phyloP scores from a whole-genome alignment of 2,329 filamentous ascomycete species.

The Ophiostoma populinum region DNA sequence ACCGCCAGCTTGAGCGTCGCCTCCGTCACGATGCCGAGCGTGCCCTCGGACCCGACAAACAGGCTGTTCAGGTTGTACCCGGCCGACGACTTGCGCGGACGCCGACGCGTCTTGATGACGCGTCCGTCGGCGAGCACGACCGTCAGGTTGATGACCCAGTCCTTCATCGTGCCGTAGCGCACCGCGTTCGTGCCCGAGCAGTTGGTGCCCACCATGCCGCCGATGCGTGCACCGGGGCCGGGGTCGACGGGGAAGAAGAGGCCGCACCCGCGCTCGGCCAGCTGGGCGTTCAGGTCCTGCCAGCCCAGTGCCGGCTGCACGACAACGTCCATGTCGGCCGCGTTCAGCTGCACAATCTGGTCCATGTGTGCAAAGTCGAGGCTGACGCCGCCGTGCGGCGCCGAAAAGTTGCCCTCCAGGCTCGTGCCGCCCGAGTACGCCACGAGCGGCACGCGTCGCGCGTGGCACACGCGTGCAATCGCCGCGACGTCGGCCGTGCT shows the following conservation, averaged over 20 bases:
- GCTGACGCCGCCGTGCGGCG: slow-evolving; percentile 71
- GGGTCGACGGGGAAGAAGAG: slow-evolving; percentile 89
- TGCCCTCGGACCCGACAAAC: slow-evolving; percentile 71
- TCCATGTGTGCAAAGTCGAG: slow-evolving; percentile 87
- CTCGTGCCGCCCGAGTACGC: slow-evolving; percentile 76
- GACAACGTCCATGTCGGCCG: slow-evolving; percentile 81
- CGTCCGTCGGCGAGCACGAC: slow-evolving; percentile 65
- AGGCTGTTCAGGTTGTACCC: slow-evolving; percentile 70
- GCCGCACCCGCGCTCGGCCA: slow-evolving; percentile 51
- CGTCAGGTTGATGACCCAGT: slow-evolving; percentile 72
- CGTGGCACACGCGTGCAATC: slow-evolving; percentile 54
- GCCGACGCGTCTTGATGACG: slow-evolving; percentile 58
- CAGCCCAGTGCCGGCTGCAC: slow-evolving; percentile 86
- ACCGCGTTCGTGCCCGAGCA: slow-evolving; percentile 66
- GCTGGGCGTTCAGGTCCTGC: slow-evolving; percentile 66
- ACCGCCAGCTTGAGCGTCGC: slow-evolving; percentile 66
- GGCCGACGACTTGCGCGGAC: slow-evolving; percentile 67
- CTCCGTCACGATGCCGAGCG: slow-evolving; percentile 65
- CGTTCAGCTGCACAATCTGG: slow-evolving; percentile 58
- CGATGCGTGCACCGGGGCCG: slow-evolving; percentile 54
- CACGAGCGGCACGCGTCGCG: slow-evolving; percentile 67
- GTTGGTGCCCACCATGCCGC: slow-evolving; percentile 70
- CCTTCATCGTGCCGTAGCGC: slow-evolving; percentile 72
- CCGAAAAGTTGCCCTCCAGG: slow-evolving; percentile 79
- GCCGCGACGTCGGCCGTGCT: slow-evolving; percentile 41